Base-by-base conservation (phyloP, 306 rosid genomes). In the Cicer cuneatum region DNA sequence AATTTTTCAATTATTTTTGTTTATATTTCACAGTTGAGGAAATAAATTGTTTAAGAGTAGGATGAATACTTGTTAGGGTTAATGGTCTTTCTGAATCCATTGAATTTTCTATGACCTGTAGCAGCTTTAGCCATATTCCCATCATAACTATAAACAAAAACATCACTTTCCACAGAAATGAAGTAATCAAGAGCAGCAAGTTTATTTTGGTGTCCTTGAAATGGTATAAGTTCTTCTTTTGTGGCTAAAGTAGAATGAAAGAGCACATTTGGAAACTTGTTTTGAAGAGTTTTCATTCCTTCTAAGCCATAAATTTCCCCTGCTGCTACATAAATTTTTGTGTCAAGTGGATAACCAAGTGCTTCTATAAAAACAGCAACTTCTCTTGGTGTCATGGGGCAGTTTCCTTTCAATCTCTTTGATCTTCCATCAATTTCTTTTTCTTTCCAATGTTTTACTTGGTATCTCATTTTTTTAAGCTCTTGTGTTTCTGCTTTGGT, bases 321-420 rank as follows among this genome's bases (percentile, higher is more conserved):
- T 0, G 90, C 87, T 10, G 76, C 92, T 62, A 91, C 12, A 65
- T 89, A 91, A 7, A 89, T 81, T 41, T 77, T 86, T 0, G 97
- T 87, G 48, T 83, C 77, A 3, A n/a, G 66, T 68, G 97, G 94
- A 72, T 74, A 89, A 1, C 94, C 97, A 37, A 91, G 75, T 56
- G 92, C 89, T 78, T 87, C 81, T 5, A 91, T 90, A 35, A 91
- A 87, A 10, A 87, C 56, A 0, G 90, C 87, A 15, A 83, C 88
- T 65, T 91, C 97, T 79, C 94, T 91, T 8, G 97, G 94, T 7
- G 97, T 87, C 97, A 91, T 87, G 2, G 97, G 97, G 16, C 97
- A 91, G 2, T 24, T 54, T 13, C 97, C 97, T 59, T 49, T 56
- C 2, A 56, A 73, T 2, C 94, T 78, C 40, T 66, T 86, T 48